Conservation (phyloP, 1,284 basidiomycete species). For the Moesziomyces parantarcticus region DNA sequence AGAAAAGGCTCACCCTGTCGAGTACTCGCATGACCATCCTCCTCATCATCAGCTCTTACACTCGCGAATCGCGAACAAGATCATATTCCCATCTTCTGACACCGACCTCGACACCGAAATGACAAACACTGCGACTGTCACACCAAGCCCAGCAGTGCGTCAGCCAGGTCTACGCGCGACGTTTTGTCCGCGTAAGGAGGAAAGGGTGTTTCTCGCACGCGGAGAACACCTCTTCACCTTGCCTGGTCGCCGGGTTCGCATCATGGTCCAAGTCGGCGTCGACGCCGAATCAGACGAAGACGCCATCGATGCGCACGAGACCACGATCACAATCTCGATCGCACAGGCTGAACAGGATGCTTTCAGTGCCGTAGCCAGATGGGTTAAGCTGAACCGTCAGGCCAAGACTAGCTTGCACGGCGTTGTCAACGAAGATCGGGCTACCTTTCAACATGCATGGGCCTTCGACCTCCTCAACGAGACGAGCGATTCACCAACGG, state of each 20-base stretch:
- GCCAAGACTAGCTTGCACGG: conserved; percentile 39
- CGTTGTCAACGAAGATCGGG: conserved; percentile 43
- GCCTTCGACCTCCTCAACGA: conserved; percentile 12
- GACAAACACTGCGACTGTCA: not conserved
- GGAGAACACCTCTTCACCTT: conserved; percentile 15
- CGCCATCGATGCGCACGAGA: conserved; percentile 3
- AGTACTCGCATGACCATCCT: not conserved
- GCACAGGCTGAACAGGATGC: not conserved
- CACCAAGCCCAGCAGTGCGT: conserved; percentile 12
- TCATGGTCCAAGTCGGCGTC: conserved; percentile 5
- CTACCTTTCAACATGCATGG: conserved; percentile 26
- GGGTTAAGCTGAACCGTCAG: conserved; percentile 19
- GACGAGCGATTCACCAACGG: not conserved
- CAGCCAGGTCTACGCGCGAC: conserved; percentile 21
- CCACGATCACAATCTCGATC: conserved; percentile 6
- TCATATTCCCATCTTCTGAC: not conserved
- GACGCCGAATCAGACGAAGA: conserved; percentile 1
- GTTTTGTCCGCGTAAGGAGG: conserved; percentile 18
- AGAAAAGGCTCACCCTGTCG: not conserved
- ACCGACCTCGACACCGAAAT: not conserved
- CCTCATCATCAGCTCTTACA: not conserved
- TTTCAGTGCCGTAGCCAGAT: conserved; percentile 3
- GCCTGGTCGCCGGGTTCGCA: conserved; percentile 3
- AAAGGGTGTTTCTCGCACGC: conserved; percentile 14
- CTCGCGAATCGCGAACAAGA: not conserved